Base-by-base conservation (phyloP, 2,329 filamentous ascomycete genomes). In the Aspergillus sp. region DNA sequence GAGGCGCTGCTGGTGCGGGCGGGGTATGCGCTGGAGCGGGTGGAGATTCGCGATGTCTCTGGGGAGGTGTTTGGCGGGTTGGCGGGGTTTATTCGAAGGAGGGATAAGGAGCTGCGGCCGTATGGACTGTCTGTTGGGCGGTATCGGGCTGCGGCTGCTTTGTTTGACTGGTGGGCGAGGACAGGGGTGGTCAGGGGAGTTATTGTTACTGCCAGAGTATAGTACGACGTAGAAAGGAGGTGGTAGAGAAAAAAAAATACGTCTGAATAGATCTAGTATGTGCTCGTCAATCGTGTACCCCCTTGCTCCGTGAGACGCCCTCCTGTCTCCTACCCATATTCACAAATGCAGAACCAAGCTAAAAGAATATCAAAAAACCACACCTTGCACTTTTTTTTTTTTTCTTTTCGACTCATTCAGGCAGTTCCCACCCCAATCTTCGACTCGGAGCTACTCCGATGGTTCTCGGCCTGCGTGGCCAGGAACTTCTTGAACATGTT, bases 1-100 rank as follows among this genome's bases (percentile, higher is more conserved):
- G 63, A 68, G 23, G 58, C 60, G 2, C 73, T 78, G 46, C 64
- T 85, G 5, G 64, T 73, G 1, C 65, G 70, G 16, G 77, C 74
- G 2, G 81, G 82, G 2, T 85, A 83, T 57, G 64, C 71, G 11
- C 49, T 56, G 2, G 64, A 68, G 0, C 52, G 56, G 5, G 76
- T 83, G 40, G 64, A 67, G 21, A 71, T 83, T 1, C 64, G 66
- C 14, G 82, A 85, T 58, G 69, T 85, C 16, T 80, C 81, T 2
- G 70, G 75, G 4, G 64, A 81, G 54, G 81, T 83, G 0, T 85
- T 85, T 58, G 57, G 64, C 0, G 79, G 79, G 0, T 62, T 85
- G 14, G 73, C 76, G 3, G 58, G 48, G 1, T 82, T 76, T 51
- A 64, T 85, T 21, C 61, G 63, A 9, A 51, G 57, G n/a, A 69